phyloP scores from a whole-genome alignment of 1,284 basidiomycete species.

The Trichosporon ovoides region DNA sequence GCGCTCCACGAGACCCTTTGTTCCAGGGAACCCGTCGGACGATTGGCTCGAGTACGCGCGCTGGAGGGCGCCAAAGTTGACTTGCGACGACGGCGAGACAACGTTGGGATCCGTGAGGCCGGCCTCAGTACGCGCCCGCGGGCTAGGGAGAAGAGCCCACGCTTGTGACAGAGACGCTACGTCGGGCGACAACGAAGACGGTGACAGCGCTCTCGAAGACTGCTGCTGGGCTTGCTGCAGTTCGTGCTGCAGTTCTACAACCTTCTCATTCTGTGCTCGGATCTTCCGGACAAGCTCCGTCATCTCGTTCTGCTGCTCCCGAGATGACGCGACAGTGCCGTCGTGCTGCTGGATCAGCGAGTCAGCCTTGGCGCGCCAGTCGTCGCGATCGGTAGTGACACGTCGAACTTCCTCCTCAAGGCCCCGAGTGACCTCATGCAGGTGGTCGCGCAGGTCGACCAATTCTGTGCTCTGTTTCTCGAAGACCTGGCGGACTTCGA shows the following conservation, averaged over 20 bases:
- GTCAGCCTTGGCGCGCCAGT: conserved; percentile 56
- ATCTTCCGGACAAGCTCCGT: conserved; percentile 16
- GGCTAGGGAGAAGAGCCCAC: conserved; percentile 74
- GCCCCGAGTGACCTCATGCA: conserved; percentile 52
- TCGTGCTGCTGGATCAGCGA: conserved; percentile 45
- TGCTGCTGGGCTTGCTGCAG: not conserved
- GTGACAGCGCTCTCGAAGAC: not conserved
- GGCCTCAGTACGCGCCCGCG: conserved; percentile 65
- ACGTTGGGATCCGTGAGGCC: conserved; percentile 56
- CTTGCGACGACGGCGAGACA: conserved; percentile 47
- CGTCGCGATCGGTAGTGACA: conserved; percentile 57
- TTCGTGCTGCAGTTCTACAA: conserved; percentile 6
- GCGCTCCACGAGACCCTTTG: conserved; percentile 68
- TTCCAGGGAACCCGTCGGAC: conserved; percentile 34
- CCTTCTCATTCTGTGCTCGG: conserved; percentile 33
- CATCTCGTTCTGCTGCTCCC: conserved; percentile 12
- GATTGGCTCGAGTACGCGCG: conserved; percentile 31
- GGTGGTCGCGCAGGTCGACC: conserved; percentile 33
- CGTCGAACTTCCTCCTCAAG: conserved; percentile 56
- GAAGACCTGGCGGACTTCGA: conserved; percentile 6
- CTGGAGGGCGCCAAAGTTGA: conserved; percentile 47
- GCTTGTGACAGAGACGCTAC: conserved; percentile 58
- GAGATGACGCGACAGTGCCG: conserved; percentile 48
- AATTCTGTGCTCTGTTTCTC: conserved; percentile 55
- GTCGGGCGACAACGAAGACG: conserved; percentile 1